Evolutionary conservation across 352 stramenopile genomes (phyloP).

Genomic region (Phytophthora melonis): DNA sequence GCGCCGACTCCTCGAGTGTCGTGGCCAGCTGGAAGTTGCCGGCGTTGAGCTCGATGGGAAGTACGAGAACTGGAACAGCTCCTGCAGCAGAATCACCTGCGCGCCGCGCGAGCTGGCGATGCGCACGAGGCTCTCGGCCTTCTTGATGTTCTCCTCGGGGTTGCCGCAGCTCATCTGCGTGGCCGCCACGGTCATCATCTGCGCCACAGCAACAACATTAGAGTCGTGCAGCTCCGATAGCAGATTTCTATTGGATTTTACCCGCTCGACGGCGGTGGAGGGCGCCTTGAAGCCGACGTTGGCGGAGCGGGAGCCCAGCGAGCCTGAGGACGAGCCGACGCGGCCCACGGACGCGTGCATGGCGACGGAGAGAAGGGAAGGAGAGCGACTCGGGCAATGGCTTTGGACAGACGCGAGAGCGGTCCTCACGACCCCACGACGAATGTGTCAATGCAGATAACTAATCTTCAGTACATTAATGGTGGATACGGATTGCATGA

Average conservation of each 20-base stretch:
- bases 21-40: constrained; percentile 91
- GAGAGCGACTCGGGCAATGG: neutral
- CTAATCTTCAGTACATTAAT: constrained; percentile 12
- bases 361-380: neutral
- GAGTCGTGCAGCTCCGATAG: constrained; percentile 15
- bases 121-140: constrained; percentile 90
- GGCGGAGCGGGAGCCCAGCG: constrained; percentile 41
- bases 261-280: constrained; percentile 60
- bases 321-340: constrained; percentile 44
- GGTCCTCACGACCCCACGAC: constrained; percentile 15
- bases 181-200: constrained; percentile 88
- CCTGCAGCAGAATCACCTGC: constrained; percentile 92
- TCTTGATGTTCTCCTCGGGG: constrained; percentile 92
- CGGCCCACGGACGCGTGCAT: constrained; percentile 50
- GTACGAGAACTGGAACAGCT: constrained; percentile 93
- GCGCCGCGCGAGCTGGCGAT: constrained; percentile 88
- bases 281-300: constrained; percentile 50
- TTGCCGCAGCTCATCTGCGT: constrained; percentile 91
- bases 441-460: neutral
- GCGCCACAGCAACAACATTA: neutral
- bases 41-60: constrained; percentile 93
- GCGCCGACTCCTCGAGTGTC: constrained; percentile 80
- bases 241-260: constrained; percentile 32
- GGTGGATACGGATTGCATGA: neutral
- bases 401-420: constrained; percentile 16